Evolutionary conservation across 2,329 filamentous ascomycete genomes (phyloP).

Genomic region (Dothidotthia symphoricarpi): DNA sequence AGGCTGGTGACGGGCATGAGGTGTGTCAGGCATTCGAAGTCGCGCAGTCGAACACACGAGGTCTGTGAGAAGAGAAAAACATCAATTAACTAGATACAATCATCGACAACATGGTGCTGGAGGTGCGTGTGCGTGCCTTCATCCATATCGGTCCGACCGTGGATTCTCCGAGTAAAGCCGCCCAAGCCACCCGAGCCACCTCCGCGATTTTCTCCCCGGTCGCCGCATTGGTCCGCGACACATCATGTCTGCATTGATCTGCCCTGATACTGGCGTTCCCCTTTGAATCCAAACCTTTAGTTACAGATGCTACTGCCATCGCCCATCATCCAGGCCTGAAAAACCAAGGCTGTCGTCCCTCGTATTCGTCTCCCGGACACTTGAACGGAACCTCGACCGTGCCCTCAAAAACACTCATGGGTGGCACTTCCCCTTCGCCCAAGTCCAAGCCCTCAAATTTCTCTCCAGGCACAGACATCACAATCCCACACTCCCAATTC

Average conservation of each 20-base stretch:
- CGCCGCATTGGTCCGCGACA: constrained; percentile 27
- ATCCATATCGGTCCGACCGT: constrained; percentile 3
- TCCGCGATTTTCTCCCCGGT: constrained; percentile 4
- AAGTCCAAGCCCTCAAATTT: constrained; percentile 12
- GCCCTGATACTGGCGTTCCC: not conserved
- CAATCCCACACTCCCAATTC: constrained; percentile 94
- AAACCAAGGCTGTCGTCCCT: constrained; percentile 47
- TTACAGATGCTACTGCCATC: not conserved
- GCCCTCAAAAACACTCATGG: constrained; percentile 53
- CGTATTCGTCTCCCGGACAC: constrained; percentile 56
- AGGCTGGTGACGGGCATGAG: too few relatives aligned
- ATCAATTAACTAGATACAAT: too few relatives aligned
- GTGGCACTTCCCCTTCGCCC: constrained; percentile 20
- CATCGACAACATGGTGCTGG: too few relatives aligned
- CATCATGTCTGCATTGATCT: not conserved
- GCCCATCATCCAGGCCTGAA: constrained; percentile 23
- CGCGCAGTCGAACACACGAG: too few relatives aligned
- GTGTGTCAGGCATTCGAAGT: too few relatives aligned
- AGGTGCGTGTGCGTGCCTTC: not conserved
- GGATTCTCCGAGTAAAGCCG: constrained; percentile 4
- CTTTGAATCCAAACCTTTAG: not conserved
- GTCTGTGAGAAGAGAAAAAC: too few relatives aligned
- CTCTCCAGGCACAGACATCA: constrained; percentile 59
- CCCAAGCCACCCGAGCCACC: constrained; percentile 4
- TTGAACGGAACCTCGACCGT: constrained; percentile 64